Evolutionary conservation across 202 grass and related monocot species (phyloP), one percentile per base, ranked within the genome.

Genomic region (Thinopyrum obtusiflorum): DNA sequence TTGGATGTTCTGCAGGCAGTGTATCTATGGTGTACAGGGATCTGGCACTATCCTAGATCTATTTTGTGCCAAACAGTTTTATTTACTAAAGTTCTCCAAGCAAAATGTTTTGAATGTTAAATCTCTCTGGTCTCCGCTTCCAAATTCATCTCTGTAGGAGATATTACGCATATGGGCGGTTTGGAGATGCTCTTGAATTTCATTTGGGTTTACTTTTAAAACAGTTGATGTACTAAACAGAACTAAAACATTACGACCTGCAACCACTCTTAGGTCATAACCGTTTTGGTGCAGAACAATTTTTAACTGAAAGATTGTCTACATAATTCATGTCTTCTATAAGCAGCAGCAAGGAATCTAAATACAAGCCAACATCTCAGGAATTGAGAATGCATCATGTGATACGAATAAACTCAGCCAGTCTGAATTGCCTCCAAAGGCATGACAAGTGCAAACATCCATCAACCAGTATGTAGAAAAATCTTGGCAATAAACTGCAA

Each of bases 401-500:
- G 32, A 68, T 42, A 4, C 18, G 0, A 17, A 79, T 60, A 69
- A 65, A 67, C 64, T 39, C 55, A 10, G 76, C 59, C 79, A 76
- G 28, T 24, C 10, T 51, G 55, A 83, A 80, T 35, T 17, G 28
- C 65, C 74, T 73, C 37, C 7, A 65, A 75, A 57, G 47, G 24
- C 27, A 49, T 62, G 65, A 17, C 21, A 42, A 25, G 14, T 39
- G 3, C 11, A 23, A 64, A 73, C 7, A 83, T 65, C 47, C 29
- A 65, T 24, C 59, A 53, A 79, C 7, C 9, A 79, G 27, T 79
- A 83, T 40, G 65, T 24, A 65, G 63, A 25, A 63, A 65, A 6
- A 25, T 24, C 21, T 76, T 65, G 29, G 55, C 23, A 88, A 78
- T 23, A 61, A 78, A 83, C 73, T 31, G 21, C 24, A 37, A 25